A percentile compares a stretch with the other conserved stretches of the same genome.
These are phyloP conservation scores for Hordeum vulgare DNA, from an alignment of 176 grass and related monocot genomes.

Conservation along the genomic window DNA sequence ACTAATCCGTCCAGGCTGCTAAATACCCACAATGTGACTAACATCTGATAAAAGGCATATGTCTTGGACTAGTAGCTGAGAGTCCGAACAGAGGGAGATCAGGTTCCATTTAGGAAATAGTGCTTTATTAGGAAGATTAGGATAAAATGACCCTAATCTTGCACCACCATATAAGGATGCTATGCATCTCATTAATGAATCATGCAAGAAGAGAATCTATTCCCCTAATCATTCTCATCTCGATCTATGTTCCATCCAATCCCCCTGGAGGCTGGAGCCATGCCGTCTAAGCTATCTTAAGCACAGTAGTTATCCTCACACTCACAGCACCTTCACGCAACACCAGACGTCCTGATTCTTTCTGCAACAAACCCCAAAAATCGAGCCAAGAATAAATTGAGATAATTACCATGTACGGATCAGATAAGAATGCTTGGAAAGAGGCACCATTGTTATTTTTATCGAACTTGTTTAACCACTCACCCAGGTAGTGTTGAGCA, in stretches of 20 bases:
- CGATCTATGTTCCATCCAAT: not conserved
- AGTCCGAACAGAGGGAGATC: not conserved
- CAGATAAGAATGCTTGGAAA: not conserved
- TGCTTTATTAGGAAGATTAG: not conserved
- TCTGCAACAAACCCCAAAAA: not conserved
- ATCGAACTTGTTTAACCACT: not conserved
- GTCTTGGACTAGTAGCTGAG: not conserved
- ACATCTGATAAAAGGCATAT: not conserved
- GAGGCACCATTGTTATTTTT: not conserved
- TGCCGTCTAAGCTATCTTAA: not conserved
- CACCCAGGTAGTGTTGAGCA: not conserved
- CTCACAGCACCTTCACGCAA: not conserved
- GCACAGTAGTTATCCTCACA: not conserved
- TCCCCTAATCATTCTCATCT: not conserved
- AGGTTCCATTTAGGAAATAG: not conserved
- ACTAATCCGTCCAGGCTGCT: not conserved
- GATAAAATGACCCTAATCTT: not conserved
- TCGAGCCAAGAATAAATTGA: not conserved
- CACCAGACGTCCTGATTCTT: not conserved
- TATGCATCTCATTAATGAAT: not conserved
- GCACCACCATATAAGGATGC: not conserved
- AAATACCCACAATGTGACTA: not conserved
- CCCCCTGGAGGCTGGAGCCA: not conserved
- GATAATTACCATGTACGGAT: not conserved
- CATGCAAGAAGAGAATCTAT: not conserved